Conservation (phyloP, 2,329 filamentous ascomycete genomes). For the Ophiostoma perfectum region DNA sequence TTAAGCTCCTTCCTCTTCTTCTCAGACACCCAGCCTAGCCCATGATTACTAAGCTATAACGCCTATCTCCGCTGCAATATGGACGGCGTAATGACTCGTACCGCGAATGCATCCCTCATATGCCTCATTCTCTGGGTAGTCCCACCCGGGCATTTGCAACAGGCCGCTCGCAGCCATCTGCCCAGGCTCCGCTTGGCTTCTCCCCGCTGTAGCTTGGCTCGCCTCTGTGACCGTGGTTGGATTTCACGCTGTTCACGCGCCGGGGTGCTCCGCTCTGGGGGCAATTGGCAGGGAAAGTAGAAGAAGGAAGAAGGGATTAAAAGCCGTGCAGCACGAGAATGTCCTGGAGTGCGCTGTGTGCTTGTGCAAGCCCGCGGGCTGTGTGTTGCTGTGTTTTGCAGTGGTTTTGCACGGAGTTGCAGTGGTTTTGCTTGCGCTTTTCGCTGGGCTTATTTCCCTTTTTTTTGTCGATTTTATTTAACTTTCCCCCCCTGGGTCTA, state of each 20-base stretch:
- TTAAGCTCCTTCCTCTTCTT: slow-evolving; percentile 4
- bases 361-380: background rate
- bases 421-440: background rate
- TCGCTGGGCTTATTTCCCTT: background rate
- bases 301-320: background rate
- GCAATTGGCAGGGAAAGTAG: background rate
- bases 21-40: background rate
- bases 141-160: slow-evolving; percentile 4
- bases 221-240: background rate
- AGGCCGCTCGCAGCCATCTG: background rate
- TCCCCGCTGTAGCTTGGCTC: slow-evolving; percentile 13
- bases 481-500: background rate
- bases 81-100: background rate
- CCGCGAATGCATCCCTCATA: background rate
- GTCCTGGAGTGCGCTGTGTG: background rate
- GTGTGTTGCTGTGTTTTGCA: too few relatives aligned
- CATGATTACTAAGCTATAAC: background rate
- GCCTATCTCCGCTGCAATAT: background rate
- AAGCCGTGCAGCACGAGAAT: background rate
- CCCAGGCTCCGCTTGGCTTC: slow-evolving; percentile 4
- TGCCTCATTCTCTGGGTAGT: background rate
- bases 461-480: slow-evolving; percentile 4
- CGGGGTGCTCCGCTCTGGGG: slow-evolving; percentile 9
- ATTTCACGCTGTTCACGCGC: slow-evolving; percentile 8
- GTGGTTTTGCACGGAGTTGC: too few relatives aligned